A percentile compares a stretch with the other conserved stretches of the same genome.
These are phyloP conservation scores for Podospora anserina DNA, from an alignment of 495 filamentous ascomycete species.

Conservation along the genomic window DNA sequence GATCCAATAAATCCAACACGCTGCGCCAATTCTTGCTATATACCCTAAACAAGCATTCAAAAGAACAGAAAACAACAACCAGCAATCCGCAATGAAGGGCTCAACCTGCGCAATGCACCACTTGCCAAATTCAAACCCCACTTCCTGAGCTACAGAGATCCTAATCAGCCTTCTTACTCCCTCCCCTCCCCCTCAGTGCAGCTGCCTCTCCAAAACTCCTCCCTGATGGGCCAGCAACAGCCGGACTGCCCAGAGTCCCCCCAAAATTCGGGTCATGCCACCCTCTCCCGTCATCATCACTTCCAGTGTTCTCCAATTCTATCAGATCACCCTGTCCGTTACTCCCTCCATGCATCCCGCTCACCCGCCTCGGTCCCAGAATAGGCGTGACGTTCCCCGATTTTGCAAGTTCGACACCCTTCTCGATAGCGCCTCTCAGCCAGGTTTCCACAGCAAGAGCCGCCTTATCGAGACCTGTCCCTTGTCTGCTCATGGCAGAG, in stretches of 20 bases:
- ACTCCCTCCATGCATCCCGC: conserved; percentile 11
- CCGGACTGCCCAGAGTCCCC: not conserved
- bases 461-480: conserved; percentile 66
- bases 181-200: conserved; percentile 20
- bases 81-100: not conserved
- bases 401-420: conserved; percentile 35
- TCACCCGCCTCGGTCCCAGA: conserved; percentile 38
- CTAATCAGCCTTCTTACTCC: conserved; percentile 38
- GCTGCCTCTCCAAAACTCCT: conserved; percentile 32
- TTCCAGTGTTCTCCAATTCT: conserved; percentile 67
- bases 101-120: not conserved
- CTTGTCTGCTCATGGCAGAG: conserved; percentile 31
- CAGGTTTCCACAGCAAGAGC: conserved; percentile 84
- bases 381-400: conserved; percentile 46
- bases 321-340: conserved; percentile 68
- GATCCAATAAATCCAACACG: not conserved
- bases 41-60: conserved; percentile 3
- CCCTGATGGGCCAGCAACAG: conserved; percentile 29
- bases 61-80: not conserved
- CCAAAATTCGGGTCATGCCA: conserved; percentile 8
- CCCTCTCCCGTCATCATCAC: conserved; percentile 46
- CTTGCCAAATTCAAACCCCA: not conserved
- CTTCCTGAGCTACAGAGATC: not conserved
- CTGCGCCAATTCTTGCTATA: conserved; percentile 8
- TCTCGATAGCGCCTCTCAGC: conserved; percentile 69